These are phyloP conservation scores for Geotrichum carabidarum DNA, from an alignment of 1,139 yeast species.

Conservation along the genomic window DNA sequence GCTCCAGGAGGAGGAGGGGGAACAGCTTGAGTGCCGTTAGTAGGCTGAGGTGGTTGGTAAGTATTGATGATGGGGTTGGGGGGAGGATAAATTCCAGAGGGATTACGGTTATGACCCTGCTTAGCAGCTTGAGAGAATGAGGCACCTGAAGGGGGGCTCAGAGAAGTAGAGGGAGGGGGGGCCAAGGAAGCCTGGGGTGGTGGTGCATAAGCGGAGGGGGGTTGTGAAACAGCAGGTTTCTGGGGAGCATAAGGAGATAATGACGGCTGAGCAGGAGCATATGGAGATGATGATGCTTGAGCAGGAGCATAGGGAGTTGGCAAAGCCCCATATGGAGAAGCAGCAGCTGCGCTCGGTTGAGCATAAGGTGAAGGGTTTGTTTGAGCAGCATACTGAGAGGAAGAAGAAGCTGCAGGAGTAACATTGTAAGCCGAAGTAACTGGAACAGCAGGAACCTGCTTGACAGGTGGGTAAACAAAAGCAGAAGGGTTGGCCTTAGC, in stretches of 20 bases:
- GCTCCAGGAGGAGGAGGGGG: constrained; percentile 21
- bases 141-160: constrained; percentile 14
- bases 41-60: constrained; percentile 13
- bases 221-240: constrained; percentile 12
- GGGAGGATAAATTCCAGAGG: constrained; percentile 21
- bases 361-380: constrained; percentile 18
- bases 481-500: constrained; percentile 17
- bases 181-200: constrained; percentile 18
- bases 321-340: constrained; percentile 17
- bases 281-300: constrained; percentile 18
- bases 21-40: constrained; percentile 14
- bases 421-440: constrained; percentile 17
- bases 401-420: constrained; percentile 9
- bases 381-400: constrained; percentile 17
- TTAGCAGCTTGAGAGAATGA: not conserved
- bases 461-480: constrained; percentile 15
- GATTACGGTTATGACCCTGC: constrained; percentile 15
- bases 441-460: constrained; percentile 18
- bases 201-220: constrained; percentile 21
- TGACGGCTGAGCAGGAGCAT: constrained; percentile 11
- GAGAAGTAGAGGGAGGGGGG: constrained; percentile 20
- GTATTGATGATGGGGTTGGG: constrained; percentile 20
- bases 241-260: constrained; percentile 16
- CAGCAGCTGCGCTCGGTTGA: constrained; percentile 9
- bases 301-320: constrained; percentile 24